phyloP scores from a whole-genome alignment of 2,329 filamentous ascomycete genomes.

The Colletotrichum tropicale region DNA sequence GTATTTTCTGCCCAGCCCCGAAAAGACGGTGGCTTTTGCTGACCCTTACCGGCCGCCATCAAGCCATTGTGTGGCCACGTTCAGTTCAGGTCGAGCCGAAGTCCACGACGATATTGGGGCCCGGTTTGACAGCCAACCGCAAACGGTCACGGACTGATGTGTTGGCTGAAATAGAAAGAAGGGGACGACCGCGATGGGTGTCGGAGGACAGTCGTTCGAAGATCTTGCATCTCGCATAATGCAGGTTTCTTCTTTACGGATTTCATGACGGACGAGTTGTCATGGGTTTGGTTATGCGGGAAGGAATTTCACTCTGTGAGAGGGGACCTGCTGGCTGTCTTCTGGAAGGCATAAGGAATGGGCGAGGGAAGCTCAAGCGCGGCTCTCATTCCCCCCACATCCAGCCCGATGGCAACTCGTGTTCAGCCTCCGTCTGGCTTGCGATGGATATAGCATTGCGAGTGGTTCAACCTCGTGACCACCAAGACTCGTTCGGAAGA shows the following conservation, averaged over 20 bases:
- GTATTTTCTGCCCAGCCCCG: not conserved
- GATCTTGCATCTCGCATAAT: not conserved
- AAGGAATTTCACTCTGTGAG: not conserved
- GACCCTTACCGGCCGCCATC: not conserved
- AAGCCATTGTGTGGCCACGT: not conserved
- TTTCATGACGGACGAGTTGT: not conserved
- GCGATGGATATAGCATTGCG: not conserved
- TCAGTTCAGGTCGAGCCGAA: not conserved
- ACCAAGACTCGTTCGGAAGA: not conserved
- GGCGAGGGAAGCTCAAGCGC: not conserved
- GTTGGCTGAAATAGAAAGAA: not conserved
- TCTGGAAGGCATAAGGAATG: slow-evolving; percentile 2
- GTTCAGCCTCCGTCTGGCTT: not conserved
- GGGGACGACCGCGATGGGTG: not conserved
- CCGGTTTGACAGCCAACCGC: not conserved
- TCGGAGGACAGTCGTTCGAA: not conserved
- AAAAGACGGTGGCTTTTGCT: not conserved
- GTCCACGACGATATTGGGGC: not conserved
- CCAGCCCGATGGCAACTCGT: not conserved
- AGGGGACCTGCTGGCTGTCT: not conserved
- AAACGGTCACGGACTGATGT: not conserved
- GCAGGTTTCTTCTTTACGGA: not conserved
- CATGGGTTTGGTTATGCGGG: not conserved
- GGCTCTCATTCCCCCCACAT: not conserved
- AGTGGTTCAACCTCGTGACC: not conserved